These are phyloP conservation scores for Phymatotrichopsis omnivora DNA, from an alignment of 2,329 filamentous ascomycete species.

Conservation along the genomic window DNA sequence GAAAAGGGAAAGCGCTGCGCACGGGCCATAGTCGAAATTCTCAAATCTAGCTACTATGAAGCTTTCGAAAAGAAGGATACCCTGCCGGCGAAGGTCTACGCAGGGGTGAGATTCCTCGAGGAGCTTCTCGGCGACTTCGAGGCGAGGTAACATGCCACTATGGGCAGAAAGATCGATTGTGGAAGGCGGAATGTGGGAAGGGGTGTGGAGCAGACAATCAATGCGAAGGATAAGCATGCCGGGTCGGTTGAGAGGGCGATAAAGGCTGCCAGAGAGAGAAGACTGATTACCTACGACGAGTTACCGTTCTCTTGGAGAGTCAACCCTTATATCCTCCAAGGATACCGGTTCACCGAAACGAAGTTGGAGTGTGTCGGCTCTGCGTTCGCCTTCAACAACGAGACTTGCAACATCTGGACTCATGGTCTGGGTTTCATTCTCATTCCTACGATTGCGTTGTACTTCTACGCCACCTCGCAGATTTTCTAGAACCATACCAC, in stretches of 20 bases:
- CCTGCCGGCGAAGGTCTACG: constrained; percentile 80
- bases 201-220: constrained; percentile 68
- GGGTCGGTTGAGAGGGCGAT: constrained; percentile 77
- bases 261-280: constrained; percentile 61
- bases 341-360: constrained; percentile 88
- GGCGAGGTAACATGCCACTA: constrained; percentile 64
- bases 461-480: constrained; percentile 81
- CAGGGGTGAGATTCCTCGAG: constrained; percentile 79
- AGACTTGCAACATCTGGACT: constrained; percentile 96
- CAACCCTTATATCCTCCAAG: constrained; percentile 83
- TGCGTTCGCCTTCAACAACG: constrained; percentile 77
- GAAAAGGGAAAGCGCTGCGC: constrained; percentile 75
- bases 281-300: constrained; percentile 80
- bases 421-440: constrained; percentile 82
- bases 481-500: constrained; percentile 83
- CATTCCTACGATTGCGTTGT: constrained; percentile 80
- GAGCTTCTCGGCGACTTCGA: constrained; percentile 79
- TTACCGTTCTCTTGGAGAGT: constrained; percentile 85
- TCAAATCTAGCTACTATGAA: constrained; percentile 80
- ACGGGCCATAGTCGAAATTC: constrained; percentile 81
- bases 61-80: constrained; percentile 75
- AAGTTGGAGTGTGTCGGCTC: constrained; percentile 82
- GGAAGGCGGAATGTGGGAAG: constrained; percentile 64
- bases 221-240: constrained; percentile 70
- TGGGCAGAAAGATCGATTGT: constrained; percentile 68